Evolutionary conservation across 2,329 filamentous ascomycete genomes (phyloP).

Genomic region (Botrytis fabae): DNA sequence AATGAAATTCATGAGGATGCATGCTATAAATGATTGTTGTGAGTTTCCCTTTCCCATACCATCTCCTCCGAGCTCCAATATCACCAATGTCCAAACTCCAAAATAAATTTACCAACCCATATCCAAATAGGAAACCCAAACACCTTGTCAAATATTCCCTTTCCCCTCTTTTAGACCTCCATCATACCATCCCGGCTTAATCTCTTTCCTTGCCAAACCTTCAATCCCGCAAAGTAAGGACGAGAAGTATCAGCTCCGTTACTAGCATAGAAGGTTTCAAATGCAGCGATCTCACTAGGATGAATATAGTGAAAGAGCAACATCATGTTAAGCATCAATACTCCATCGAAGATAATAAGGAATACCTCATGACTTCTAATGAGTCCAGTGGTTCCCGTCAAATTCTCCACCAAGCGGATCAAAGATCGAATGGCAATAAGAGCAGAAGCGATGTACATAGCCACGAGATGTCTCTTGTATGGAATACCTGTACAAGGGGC

Average conservation of each 20-base stretch:
- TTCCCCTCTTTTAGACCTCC: too few species aligned
- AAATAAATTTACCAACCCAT: neutral
- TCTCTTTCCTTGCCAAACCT: conserved; percentile 10
- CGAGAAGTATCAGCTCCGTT: neutral
- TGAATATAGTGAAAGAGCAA: conserved; percentile 11
- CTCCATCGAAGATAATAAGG: conserved; percentile 1
- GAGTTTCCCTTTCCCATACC: neutral
- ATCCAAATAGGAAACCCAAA: neutral
- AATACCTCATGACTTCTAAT: neutral
- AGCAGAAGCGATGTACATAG: conserved; percentile 10
- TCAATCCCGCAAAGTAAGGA: conserved; percentile 11
- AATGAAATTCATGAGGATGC: neutral
- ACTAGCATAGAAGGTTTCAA: neutral
- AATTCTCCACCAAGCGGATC: conserved; percentile 11
- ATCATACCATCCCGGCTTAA: neutral
- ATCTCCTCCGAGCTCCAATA: neutral
- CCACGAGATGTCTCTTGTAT: conserved; percentile 1
- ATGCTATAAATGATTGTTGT: neutral
- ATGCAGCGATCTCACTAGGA: conserved; percentile 8
- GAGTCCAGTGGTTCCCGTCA: neutral
- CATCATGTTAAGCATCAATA: conserved; percentile 14
- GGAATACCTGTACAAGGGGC: neutral
- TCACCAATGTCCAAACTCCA: neutral
- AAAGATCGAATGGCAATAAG: conserved; percentile 8
- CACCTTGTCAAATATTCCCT: neutral